Conservation (phyloP, 306 rosid genomes). For the Castanea crenata region DNA sequence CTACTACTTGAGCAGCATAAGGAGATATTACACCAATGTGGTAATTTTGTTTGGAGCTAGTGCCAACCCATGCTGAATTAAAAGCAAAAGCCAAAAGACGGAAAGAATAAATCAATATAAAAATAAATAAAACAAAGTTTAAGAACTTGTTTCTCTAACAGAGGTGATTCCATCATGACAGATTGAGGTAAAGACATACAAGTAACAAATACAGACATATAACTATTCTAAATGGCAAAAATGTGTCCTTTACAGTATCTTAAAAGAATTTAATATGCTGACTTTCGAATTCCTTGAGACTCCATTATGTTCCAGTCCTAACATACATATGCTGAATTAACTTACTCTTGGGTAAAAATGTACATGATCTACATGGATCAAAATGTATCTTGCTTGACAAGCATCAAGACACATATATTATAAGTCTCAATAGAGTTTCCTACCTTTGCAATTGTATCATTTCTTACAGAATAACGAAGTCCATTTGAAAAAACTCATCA, state of each 20-base stretch:
- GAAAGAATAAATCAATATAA: neutral
- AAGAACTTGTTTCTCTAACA: neutral
- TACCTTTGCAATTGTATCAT: neutral
- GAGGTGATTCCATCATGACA: neutral
- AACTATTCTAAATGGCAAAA: neutral
- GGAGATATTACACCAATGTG: constrained; percentile 73
- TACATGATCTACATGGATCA: no score
- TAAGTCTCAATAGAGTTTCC: no score
- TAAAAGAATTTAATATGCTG: neutral
- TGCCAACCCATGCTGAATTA: constrained; percentile 46
- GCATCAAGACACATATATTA: no score
- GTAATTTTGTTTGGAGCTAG: constrained; percentile 23
- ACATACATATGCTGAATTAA: neutral
- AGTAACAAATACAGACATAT: neutral
- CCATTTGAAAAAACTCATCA: neutral
- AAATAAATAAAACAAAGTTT: neutral
- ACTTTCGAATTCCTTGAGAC: neutral
- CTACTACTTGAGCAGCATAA: constrained; percentile 75
- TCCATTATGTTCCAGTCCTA: neutral
- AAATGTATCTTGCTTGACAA: no score
- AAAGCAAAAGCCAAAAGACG: neutral
- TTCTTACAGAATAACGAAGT: neutral
- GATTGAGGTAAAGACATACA: neutral
- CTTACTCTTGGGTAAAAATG: no score
- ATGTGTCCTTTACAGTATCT: neutral